Evolutionary conservation across 495 filamentous ascomycete species (phyloP).

Genomic region (Trichodelitschia bisporula): DNA sequence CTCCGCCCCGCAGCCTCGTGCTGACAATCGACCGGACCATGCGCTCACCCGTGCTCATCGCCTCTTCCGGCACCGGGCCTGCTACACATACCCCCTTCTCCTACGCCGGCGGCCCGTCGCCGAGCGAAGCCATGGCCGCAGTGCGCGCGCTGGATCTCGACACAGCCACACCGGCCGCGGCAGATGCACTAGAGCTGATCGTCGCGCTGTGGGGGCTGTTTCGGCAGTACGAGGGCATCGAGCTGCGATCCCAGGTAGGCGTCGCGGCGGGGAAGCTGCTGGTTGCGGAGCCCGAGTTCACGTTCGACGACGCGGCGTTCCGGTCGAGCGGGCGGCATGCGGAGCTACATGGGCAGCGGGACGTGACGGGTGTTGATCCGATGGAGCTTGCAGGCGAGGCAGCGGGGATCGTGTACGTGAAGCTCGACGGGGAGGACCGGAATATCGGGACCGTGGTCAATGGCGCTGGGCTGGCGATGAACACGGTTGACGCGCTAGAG

Average conservation of each 20-base stretch:
- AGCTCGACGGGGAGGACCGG: slow-evolving; percentile 15
- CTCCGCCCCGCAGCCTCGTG: too few species aligned
- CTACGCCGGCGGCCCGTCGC: slow-evolving; percentile 21
- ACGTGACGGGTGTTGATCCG: slow-evolving; percentile 23
- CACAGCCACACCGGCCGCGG: slow-evolving; percentile 13
- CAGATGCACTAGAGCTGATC: slow-evolving; percentile 25
- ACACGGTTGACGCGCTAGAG: slow-evolving; percentile 59
- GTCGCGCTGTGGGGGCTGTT: slow-evolving; percentile 32
- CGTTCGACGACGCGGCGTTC: slow-evolving; percentile 62
- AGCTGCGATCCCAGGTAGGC: slow-evolving; percentile 3
- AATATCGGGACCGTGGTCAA: slow-evolving; percentile 59
- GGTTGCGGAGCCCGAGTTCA: slow-evolving; percentile 10
- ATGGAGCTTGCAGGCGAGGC: slow-evolving; percentile 42
- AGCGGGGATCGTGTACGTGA: slow-evolving; percentile 52
- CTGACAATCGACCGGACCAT: slow-evolving; percentile 41
- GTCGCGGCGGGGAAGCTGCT: slow-evolving; percentile 2
- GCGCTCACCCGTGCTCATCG: slow-evolving; percentile 39
- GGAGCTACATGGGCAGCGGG: slow-evolving; percentile 33
- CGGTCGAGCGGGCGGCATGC: slow-evolving; percentile 36
- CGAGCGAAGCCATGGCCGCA: slow-evolving; percentile 17
- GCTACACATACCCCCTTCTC: slow-evolving; percentile 33
- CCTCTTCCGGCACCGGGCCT: slow-evolving; percentile 25
- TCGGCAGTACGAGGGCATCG: slow-evolving; percentile 40
- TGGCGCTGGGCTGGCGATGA: slow-evolving; percentile 81
- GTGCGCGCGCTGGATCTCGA: slow-evolving; percentile 27